Conservation (phyloP, 805 yeast genomes). For the Pichia manshurica region DNA sequence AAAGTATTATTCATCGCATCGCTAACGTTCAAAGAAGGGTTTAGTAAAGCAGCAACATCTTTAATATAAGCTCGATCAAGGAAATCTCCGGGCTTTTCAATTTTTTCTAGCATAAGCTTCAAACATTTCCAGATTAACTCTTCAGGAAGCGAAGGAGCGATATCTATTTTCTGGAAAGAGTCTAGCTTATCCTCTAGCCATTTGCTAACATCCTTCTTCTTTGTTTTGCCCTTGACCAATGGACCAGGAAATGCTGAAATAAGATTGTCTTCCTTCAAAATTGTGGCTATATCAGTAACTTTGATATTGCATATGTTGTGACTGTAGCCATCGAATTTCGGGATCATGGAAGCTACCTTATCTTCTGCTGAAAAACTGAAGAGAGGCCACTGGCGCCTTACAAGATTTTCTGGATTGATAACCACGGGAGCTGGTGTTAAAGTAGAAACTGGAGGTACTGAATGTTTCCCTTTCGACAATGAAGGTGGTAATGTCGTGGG, state of each 20-base stretch:
- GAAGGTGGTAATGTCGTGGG: constrained; percentile 12
- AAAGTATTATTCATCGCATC: constrained; percentile 7
- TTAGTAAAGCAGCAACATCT: constrained; percentile 34
- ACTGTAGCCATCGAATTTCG: constrained; percentile 35
- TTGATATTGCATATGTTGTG: constrained; percentile 31
- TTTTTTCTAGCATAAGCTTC: constrained; percentile 20
- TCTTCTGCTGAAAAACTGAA: constrained; percentile 57
- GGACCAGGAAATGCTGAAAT: constrained; percentile 64
- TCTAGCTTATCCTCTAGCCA: constrained; percentile 47
- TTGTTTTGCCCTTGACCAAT: constrained; percentile 47
- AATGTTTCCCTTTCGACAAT: constrained; percentile 5
- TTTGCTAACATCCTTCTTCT: constrained; percentile 60
- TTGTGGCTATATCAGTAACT: constrained; percentile 30
- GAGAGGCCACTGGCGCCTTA: constrained; percentile 65
- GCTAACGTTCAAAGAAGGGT: constrained; percentile 34
- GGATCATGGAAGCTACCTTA: constrained; percentile 41
- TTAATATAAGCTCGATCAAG: constrained; percentile 25
- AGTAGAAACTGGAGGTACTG: constrained; percentile 10
- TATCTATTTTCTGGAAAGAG: constrained; percentile 9
- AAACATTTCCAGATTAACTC: constrained; percentile 28
- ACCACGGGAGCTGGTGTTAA: constrained; percentile 33
- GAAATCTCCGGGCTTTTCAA: constrained; percentile 26
- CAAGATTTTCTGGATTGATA: constrained; percentile 49
- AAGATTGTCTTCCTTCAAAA: constrained; percentile 43
- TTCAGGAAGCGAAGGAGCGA: constrained; percentile 12